phyloP scores from a whole-genome alignment of 108 stramenopile species.

The Hondaea fermentalgiana region DNA sequence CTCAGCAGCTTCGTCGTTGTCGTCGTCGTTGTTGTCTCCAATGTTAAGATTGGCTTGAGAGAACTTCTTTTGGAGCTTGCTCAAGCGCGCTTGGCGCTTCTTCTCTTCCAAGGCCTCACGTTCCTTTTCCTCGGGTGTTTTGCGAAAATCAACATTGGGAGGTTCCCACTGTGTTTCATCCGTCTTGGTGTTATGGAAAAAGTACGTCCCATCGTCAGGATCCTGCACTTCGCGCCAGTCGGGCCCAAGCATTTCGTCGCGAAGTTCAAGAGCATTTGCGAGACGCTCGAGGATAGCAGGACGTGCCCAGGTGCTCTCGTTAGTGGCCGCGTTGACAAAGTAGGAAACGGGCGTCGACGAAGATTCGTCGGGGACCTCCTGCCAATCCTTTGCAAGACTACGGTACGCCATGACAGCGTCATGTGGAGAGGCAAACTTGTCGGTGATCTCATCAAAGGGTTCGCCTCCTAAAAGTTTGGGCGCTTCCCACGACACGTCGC shows the following conservation, averaged over 20 bases:
- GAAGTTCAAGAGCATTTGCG: not conserved
- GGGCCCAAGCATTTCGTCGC: not conserved
- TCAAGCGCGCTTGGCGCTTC: not conserved
- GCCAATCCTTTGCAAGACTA: not conserved
- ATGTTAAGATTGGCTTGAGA: not conserved
- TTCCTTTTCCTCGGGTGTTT: not conserved
- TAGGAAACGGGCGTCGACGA: not conserved
- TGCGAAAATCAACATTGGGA: not conserved
- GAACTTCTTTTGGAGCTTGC: not conserved
- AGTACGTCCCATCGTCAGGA: not conserved
- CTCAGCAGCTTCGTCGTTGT: not conserved
- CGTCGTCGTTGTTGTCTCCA: not conserved
- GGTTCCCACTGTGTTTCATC: not conserved
- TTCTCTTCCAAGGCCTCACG: not conserved
- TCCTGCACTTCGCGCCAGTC: constrained; percentile 8
- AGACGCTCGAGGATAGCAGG: not conserved
- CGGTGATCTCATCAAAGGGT: not conserved
- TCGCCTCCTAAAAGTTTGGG: not conserved
- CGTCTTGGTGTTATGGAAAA: not conserved
- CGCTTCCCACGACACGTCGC: constrained; percentile 13
- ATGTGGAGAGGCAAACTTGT: not conserved
- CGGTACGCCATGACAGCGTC: not conserved
- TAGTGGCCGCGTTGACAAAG: not conserved
- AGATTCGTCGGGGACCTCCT: not conserved
- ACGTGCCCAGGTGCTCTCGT: not conserved